A percentile compares a stretch with the other conserved stretches of the same genome.
These are phyloP conservation scores for Aspergillus hiratsukae DNA, from an alignment of 2,329 filamentous ascomycete species.

Conservation along the genomic window DNA sequence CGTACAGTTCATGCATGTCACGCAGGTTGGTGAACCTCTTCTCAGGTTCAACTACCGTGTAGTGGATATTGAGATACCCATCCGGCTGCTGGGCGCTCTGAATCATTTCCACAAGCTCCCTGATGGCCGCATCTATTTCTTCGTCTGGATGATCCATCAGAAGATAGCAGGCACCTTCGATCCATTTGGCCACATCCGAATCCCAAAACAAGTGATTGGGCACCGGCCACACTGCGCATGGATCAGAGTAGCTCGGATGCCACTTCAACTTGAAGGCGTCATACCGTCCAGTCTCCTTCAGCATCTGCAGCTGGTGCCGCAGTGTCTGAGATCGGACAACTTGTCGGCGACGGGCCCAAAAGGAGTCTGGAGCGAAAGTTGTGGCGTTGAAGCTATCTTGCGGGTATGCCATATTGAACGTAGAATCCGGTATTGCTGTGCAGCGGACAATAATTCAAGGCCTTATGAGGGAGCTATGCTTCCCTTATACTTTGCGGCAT, in stretches of 20 bases:
- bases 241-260: conserved; percentile 52
- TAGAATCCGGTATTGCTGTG: neutral
- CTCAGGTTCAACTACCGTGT: conserved; percentile 54
- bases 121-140: conserved; percentile 48
- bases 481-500: neutral
- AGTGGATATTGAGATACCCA: conserved; percentile 62
- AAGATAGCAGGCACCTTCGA: conserved; percentile 59
- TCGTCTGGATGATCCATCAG: conserved; percentile 39
- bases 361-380: conserved; percentile 27
- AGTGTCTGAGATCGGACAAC: conserved; percentile 44
- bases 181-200: conserved; percentile 56
- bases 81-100: conserved; percentile 53
- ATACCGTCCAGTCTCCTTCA: conserved; percentile 54
- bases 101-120: conserved; percentile 57
- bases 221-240: conserved; percentile 51
- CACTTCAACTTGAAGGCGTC: conserved; percentile 56
- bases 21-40: conserved; percentile 56
- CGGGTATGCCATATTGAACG: conserved; percentile 35
- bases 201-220: conserved; percentile 60
- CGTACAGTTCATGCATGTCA: conserved; percentile 59
- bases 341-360: conserved; percentile 37
- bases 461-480: neutral
- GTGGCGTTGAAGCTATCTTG: conserved; percentile 39
- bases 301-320: conserved; percentile 49
- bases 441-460: neutral